Base-by-base conservation (phyloP, 1,284 basidiomycete species). In the Cryptococcus sp. region DNA sequence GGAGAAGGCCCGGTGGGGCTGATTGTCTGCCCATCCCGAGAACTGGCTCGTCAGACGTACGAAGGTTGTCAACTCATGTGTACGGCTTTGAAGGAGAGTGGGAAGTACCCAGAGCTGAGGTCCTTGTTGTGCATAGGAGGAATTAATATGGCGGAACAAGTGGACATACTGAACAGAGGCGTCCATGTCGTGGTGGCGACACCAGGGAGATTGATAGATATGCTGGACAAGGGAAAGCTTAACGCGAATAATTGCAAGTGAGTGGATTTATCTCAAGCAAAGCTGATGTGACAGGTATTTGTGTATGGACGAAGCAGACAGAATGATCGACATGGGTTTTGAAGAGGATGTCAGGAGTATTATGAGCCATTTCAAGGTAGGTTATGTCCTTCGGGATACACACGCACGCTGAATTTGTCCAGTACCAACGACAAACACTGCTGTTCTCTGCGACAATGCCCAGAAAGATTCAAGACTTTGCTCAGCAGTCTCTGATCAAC, bases 401-500 rank as follows among this genome's bases (percentile, higher is more conserved):
- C 46, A 7, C 8, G 50, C 2, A 10, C 43, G 8, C 56, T 55
- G 37, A 57, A 11, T 33, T 11, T 36, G n/a, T 56, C 53, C 65
- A 92, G 88, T 84, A 89, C 61, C 96, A 99, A 83, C 84, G 95
- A 3, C 96, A 99, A 79, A 98, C 96, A 0, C 81, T 98, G 1
- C 81, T 99, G 13, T 98, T 98, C 74, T 98, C 94, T 0, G 96
- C 96, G 0, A 99, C 96, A 0, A 99, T 98, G 96, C 96, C 96
- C 2, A 83, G 90, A 52, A 98, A 97, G 72, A 98, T 99, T 58
- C 94, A 97, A 73, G 95, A 98, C 67, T 98, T 99, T 74, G 96
- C 96, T 1, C 90, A 93, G 64, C 89, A 94, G 70, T 95, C 93
- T 0, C 82, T 99, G 14, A 89, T 97, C 60, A 84, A 86, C 63